A percentile compares a stretch with the other conserved stretches of the same genome.
phyloP scores from a whole-genome alignment of 768 basidiomycete species.

The Psilocybe sp. region DNA sequence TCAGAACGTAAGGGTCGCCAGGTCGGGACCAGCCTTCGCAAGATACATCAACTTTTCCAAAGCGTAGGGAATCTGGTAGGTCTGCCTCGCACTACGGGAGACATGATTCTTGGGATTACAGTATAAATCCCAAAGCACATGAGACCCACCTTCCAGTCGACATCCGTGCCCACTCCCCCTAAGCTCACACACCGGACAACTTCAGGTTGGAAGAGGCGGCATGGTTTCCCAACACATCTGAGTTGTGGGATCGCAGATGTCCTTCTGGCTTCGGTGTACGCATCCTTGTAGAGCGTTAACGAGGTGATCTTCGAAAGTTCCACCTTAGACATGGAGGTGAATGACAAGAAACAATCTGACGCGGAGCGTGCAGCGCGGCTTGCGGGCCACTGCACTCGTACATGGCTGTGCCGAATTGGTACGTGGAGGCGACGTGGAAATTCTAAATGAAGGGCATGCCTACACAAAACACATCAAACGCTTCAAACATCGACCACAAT shows the following conservation, averaged over 20 bases:
- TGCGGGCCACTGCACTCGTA: background rate
- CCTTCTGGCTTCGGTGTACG: constrained; percentile 63
- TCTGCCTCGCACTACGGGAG: constrained; percentile 78
- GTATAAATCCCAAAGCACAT: background rate
- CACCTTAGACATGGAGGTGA: constrained; percentile 56
- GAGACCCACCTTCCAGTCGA: constrained; percentile 81
- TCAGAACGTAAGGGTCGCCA: constrained; percentile 82
- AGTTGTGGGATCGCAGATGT: constrained; percentile 74
- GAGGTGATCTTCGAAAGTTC: constrained; percentile 70
- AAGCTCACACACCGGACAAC: constrained; percentile 82
- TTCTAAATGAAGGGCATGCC: constrained; percentile 9
- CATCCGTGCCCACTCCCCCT: constrained; percentile 69
- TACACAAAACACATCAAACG: background rate
- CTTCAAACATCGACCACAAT: background rate
- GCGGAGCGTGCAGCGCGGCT: constrained; percentile 1
- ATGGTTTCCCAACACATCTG: constrained; percentile 76
- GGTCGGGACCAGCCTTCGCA: constrained; percentile 90
- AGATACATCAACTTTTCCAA: constrained; percentile 81
- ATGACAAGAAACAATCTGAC: constrained; percentile 6
- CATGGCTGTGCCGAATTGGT: background rate
- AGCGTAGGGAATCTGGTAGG: constrained; percentile 75
- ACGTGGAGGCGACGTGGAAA: constrained; percentile 28
- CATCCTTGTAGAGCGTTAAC: constrained; percentile 74
- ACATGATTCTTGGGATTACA: background rate
- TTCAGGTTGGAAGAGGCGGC: constrained; percentile 74